Evolutionary conservation across 2,329 filamentous ascomycete species (phyloP), one percentile per base, ranked within the genome.

Genomic region (Simplicillium sp.): DNA sequence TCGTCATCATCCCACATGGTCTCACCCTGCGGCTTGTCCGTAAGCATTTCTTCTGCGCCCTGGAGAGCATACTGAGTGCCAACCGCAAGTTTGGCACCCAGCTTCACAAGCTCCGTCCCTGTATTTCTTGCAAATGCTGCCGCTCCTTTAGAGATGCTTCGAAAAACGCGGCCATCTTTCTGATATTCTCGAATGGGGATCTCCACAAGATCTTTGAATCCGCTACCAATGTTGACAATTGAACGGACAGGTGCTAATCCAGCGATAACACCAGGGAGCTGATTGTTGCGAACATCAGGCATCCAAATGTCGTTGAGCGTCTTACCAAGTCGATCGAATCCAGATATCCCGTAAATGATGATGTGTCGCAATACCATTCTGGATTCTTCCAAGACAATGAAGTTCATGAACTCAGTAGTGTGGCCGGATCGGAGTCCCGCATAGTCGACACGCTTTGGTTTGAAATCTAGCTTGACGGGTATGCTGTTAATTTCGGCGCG

Each of bases 351-450:
- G 50, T 97, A 96, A 29, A 97, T 79, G 50, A 98, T 97, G 18
- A 86, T 84, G 57, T 90, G 89, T 11, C 85, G 78, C 40, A 98
- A 73, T 7, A 84, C 77, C 73, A 98, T 84, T 45, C 90, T 81
- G 2, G 92, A 81, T 48, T 86, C 82, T 50, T 98, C 92, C 1
- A 98, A 75, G 12, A 90, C 85, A 48, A 98, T 75, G 57, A 98
- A 96, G 60, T 98, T 98, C 89, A 97, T 97, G 54, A 98, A 94
- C 59, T 98, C 92, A 0, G 87, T 94, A 1, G 92, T 97, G 49
- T 87, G 87, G 2, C 92, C 92, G 1, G 92, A 96, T 18, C 89
- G 81, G 3, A 98, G 74, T 3, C 89, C 89, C 0, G 82, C 86
- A 52, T 98, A 98, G 59, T 98, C 90, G 14, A 98, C 87, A n/a